phyloP scores from a whole-genome alignment of 768 basidiomycete species.

The Nevesoporus exiguus region DNA sequence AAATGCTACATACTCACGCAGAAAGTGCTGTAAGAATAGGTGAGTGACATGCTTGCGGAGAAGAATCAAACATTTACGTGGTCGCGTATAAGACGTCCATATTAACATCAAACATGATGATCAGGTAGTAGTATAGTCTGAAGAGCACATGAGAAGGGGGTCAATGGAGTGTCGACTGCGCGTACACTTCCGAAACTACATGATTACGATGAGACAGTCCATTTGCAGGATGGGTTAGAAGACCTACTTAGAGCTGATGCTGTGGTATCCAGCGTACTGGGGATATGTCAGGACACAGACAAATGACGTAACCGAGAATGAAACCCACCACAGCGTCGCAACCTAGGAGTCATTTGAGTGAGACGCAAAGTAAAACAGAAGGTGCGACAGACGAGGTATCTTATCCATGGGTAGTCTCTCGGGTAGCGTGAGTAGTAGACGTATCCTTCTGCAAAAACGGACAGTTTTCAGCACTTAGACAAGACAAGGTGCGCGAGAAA shows the following conservation, averaged over 20 bases:
- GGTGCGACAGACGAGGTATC: conserved; percentile 16
- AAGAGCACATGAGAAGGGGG: conserved; percentile 8
- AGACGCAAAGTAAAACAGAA: neutral
- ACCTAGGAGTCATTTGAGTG: conserved; percentile 14
- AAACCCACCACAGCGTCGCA: conserved; percentile 16
- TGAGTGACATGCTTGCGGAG: neutral
- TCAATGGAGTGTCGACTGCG: neutral
- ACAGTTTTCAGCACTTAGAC: neutral
- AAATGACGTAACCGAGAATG: neutral
- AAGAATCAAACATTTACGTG: conserved; percentile 14
- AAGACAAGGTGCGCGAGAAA: neutral
- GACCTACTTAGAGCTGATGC: conserved; percentile 25
- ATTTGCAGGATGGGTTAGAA: neutral
- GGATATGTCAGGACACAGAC: neutral
- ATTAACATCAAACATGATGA: conserved; percentile 22
- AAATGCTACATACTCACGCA: conserved; percentile 25
- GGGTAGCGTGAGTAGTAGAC: conserved; percentile 30
- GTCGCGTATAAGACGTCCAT: conserved; percentile 26
- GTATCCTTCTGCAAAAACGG: conserved; percentile 21
- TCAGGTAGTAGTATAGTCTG: conserved; percentile 30
- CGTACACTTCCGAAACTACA: conserved; percentile 29
- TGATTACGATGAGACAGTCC: conserved; percentile 3
- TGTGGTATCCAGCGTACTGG: conserved; percentile 24
- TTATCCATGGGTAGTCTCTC: conserved; percentile 16
- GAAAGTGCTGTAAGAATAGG: conserved; percentile 19